Percentiles rank a stretch among this genome's conserved stretches.
These are phyloP conservation scores for Rubroboletus satanas DNA, from an alignment of 768 basidiomycete species.

Conservation along the genomic window DNA sequence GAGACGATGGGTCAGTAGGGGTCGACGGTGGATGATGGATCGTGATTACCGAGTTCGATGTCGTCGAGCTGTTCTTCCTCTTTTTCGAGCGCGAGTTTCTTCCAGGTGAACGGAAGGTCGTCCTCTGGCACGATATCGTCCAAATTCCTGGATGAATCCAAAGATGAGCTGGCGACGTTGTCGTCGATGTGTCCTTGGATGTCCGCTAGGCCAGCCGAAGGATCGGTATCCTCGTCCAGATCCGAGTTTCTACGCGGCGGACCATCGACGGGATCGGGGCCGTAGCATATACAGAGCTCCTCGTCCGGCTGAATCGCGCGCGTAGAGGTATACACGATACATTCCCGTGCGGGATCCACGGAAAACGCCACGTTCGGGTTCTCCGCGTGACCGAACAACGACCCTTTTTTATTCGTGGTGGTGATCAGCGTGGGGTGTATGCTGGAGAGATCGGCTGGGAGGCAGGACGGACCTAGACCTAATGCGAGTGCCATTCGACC, in stretches of 20 bases:
- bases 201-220: slow-evolving; percentile 2
- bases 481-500: slow-evolving; percentile 74
- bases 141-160: slow-evolving; percentile 34
- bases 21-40: background rate
- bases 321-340: slow-evolving; percentile 59
- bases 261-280: slow-evolving; percentile 44
- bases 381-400: slow-evolving; percentile 76
- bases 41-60: slow-evolving; percentile 38
- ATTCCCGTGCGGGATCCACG: slow-evolving; percentile 48
- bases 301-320: slow-evolving; percentile 54
- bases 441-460: background rate
- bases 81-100: slow-evolving; percentile 53
- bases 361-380: slow-evolving; percentile 67
- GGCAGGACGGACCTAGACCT: slow-evolving; percentile 58
- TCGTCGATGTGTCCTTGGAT: slow-evolving; percentile 2
- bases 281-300: slow-evolving; percentile 80
- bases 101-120: slow-evolving; percentile 61
- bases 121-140: slow-evolving; percentile 52
- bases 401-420: slow-evolving; percentile 46
- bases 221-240: background rate
- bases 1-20: background rate
- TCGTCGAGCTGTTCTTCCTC: slow-evolving; percentile 58
- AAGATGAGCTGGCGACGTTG: background rate
- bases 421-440: background rate
- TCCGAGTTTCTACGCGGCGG: background rate